Evolutionary conservation across 495 filamentous ascomycete genomes (phyloP), one percentile per base, ranked within the genome.

Genomic region (Penicillium angulare): DNA sequence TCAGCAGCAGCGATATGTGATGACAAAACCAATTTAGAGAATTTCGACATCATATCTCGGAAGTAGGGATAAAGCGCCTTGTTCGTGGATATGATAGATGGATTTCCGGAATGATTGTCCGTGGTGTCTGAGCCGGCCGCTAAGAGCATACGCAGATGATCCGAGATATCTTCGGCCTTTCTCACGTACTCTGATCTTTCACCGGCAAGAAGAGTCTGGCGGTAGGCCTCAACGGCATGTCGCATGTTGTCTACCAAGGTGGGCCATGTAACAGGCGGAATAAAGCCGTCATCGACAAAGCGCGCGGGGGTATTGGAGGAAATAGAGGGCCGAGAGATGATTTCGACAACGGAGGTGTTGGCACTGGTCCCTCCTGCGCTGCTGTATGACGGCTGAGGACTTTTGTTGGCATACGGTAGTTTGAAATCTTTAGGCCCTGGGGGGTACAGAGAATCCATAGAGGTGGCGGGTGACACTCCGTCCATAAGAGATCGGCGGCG

Each of bases 31-130:
- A 98, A 77, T 67, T 97, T 98, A 31, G 95, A 97, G 70, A 97
- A 97, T 57, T 93, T 89, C 5, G 93, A 97, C 93, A 98, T 98
- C 87, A 96, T 97, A 63, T 97, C 95, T 43, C 95, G 82, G 69
- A 97, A 98, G 72, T 97, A 90, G 23, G 95, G 93, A 60, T 97
- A 97, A 35, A 98, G 76, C 2, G 89, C 85, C 69, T 96, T 96
- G 69, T 98, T 98, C 7, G 90, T 92, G 7, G 90, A 93, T 46
- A 98, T 98, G 64, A 97, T 97, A n/a, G 93, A 97, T 23, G 95
- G 93, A 54, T 96, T 93, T 36, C 95, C 95, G 9, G 93, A 98
- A 65, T 98, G 93, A 59, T 97, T 97, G 65, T 98, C 93, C 1
- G 93, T 98, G 3, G 93, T 97, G 43, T 89, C 89, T 7, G 93